Conservation (phyloP, 163 green algal species). For the Smithsoniella earleae region DNA sequence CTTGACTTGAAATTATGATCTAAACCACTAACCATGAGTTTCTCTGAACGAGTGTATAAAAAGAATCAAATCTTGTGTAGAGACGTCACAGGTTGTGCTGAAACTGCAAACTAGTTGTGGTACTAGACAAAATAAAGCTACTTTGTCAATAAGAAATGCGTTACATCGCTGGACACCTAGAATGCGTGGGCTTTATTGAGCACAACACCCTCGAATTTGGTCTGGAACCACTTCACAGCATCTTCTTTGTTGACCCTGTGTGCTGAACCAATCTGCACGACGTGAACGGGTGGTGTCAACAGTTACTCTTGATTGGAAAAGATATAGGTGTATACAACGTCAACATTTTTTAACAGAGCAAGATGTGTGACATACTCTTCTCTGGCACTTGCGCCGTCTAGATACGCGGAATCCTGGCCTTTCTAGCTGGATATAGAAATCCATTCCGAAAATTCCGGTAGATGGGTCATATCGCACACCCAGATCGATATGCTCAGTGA, state of each 20-base stretch:
- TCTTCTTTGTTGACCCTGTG: slow-evolving; percentile 97
- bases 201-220: slow-evolving; percentile 91
- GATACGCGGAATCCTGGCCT: slow-evolving; percentile 88
- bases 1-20: too few relatives aligned
- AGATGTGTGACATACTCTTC: slow-evolving; percentile 37
- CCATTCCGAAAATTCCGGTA: slow-evolving; percentile 99
- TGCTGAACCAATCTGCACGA: slow-evolving; percentile 67
- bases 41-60: too few relatives aligned
- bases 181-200: slow-evolving; percentile 70
- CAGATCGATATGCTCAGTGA: slow-evolving; percentile 98
- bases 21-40: too few relatives aligned
- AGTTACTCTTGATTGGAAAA: too few relatives aligned
- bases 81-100: too few relatives aligned
- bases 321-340: not conserved
- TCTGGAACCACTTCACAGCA: slow-evolving; percentile 98
- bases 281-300: too few relatives aligned
- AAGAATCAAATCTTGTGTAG: too few relatives aligned
- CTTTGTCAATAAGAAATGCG: not conserved
- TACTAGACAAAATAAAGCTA: too few relatives aligned
- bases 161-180: slow-evolving; percentile 17
- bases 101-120: too few relatives aligned
- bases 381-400: slow-evolving; percentile 54
- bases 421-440: slow-evolving; percentile 98
- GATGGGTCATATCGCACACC: slow-evolving; percentile 99
- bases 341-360: not conserved